Evolutionary conservation across 805 yeast species (phyloP).

Genomic region (Schizosaccharomyces octosporus): DNA sequence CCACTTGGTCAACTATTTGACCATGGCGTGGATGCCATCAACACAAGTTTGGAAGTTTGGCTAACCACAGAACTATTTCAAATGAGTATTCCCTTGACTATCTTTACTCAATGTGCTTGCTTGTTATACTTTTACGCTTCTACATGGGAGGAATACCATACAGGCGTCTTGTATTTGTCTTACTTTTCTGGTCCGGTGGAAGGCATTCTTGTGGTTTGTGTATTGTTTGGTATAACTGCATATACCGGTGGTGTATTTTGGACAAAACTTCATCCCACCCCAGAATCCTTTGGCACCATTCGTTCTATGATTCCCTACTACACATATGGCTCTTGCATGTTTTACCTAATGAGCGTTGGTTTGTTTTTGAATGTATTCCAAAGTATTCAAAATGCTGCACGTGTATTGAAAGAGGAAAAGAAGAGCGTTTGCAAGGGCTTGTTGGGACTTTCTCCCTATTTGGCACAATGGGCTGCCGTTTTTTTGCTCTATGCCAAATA

Average conservation of each 20-base stretch:
- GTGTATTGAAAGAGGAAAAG: neutral
- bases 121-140: constrained; percentile 32
- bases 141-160: constrained; percentile 10
- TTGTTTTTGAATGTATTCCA: constrained; percentile 22
- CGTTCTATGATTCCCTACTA: neutral
- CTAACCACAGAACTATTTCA: constrained; percentile 57
- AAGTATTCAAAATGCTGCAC: neutral
- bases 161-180: constrained; percentile 39
- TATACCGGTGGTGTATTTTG: neutral
- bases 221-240: constrained; percentile 14
- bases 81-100: constrained; percentile 31
- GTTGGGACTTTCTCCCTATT: constrained; percentile 46
- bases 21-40: constrained; percentile 55
- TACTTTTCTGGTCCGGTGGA: constrained; percentile 88
- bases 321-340: neutral
- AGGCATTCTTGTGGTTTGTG: constrained; percentile 46
- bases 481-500: constrained; percentile 22
- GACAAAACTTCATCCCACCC: neutral
- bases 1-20: constrained; percentile 91
- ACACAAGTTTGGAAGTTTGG: constrained; percentile 56
- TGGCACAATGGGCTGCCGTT: constrained; percentile 26
- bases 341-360: neutral
- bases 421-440: constrained; percentile 9
- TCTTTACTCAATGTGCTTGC: constrained; percentile 44
- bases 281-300: neutral